These are phyloP conservation scores for Pestalotiopsis sp. DNA, from an alignment of 2,329 filamentous ascomycete genomes.

Conservation along the genomic window DNA sequence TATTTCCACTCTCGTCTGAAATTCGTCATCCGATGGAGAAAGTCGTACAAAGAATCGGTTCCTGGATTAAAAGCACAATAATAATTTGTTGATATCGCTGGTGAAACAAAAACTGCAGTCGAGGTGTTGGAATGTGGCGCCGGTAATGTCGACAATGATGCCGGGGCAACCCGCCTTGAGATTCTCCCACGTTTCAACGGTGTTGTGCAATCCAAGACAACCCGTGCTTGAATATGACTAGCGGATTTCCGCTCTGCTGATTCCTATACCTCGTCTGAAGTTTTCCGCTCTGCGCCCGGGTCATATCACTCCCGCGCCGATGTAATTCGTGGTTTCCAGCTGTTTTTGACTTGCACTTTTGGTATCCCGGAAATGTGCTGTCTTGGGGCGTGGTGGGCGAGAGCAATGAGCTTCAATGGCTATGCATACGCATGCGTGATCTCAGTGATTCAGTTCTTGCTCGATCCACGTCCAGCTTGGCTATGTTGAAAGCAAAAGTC, in stretches of 20 bases:
- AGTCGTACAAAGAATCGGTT: not conserved
- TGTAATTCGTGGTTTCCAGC: not conserved
- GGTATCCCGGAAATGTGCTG: not conserved
- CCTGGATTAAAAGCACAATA: not conserved
- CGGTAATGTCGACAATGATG: not conserved
- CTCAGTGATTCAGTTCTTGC: not conserved
- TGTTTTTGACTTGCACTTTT: not conserved
- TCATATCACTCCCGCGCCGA: not conserved
- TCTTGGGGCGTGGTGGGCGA: not conserved
- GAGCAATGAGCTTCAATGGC: not conserved
- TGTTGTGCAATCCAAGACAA: not conserved
- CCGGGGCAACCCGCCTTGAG: not conserved
- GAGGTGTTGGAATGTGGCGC: slow-evolving; percentile 1
- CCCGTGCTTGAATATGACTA: not conserved
- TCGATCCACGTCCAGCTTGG: not conserved
- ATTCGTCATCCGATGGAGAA: not conserved
- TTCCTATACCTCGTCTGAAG: slow-evolving; percentile 8
- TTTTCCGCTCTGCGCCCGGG: slow-evolving; percentile 1
- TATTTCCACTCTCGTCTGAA: not conserved
- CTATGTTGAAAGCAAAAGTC: not conserved
- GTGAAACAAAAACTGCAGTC: slow-evolving; percentile 5
- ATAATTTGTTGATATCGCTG: not conserved
- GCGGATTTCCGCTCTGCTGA: not conserved
- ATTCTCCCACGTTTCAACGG: slow-evolving; percentile 8
- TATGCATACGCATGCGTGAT: not conserved